A percentile compares a stretch with the other conserved stretches of the same genome.
phyloP scores from a whole-genome alignment of 2,329 filamentous ascomycete genomes.

The Cadophora sp. region DNA sequence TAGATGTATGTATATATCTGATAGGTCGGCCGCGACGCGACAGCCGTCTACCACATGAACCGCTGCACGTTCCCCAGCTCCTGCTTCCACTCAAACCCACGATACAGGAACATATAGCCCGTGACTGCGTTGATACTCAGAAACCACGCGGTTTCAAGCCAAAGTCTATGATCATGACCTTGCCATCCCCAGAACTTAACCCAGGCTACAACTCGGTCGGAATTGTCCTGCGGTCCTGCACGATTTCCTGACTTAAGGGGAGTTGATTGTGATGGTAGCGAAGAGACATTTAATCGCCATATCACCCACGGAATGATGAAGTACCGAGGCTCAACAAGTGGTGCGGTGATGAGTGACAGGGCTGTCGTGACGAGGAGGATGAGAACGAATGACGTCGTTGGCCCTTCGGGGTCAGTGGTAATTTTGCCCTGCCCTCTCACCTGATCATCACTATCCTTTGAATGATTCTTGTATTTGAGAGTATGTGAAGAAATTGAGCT shows the following conservation, averaged over 20 bases:
- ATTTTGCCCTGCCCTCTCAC: constrained; percentile 5
- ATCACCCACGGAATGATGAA: constrained; percentile 96
- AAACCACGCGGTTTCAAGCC: constrained; percentile 75
- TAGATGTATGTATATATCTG: not conserved
- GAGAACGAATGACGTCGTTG: constrained; percentile 58
- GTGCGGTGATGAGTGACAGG: constrained; percentile 84
- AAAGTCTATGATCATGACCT: constrained; percentile 45
- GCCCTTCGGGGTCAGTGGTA: constrained; percentile 31
- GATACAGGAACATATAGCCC: constrained; percentile 73
- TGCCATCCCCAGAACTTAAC: constrained; percentile 25
- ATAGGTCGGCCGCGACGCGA: not conserved
- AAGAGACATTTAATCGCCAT: constrained; percentile 82
- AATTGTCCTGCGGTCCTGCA: not conserved
- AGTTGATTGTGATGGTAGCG: constrained; percentile 60
- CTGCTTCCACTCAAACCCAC: constrained; percentile 68
- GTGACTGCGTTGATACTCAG: constrained; percentile 68
- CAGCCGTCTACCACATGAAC: constrained; percentile 76
- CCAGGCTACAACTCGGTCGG: not conserved
- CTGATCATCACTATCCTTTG: not conserved
- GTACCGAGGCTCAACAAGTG: constrained; percentile 93
- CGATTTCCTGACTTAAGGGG: not conserved
- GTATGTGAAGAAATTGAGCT: constrained; percentile 29
- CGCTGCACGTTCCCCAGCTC: constrained; percentile 66
- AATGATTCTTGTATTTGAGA: constrained; percentile 28
- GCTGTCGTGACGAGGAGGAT: constrained; percentile 72